Conservation (phyloP, 2,329 filamentous ascomycete genomes). For the Akanthomyces uredinophilus region DNA sequence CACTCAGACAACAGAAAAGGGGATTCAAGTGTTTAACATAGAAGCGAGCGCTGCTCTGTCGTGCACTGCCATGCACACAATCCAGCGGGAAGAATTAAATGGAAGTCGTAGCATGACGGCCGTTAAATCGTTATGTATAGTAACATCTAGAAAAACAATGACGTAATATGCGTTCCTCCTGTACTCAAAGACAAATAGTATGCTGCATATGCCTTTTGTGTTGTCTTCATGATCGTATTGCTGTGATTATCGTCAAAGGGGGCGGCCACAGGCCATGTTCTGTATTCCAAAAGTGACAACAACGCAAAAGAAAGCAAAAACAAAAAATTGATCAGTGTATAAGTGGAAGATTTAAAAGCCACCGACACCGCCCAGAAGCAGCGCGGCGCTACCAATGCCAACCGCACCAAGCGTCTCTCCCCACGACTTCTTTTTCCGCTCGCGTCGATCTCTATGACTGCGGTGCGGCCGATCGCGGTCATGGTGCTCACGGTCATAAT, state of each 20-base stretch:
- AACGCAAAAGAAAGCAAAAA: neutral
- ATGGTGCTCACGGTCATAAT: slow-evolving; percentile 18
- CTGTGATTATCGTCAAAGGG: neutral
- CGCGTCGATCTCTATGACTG: slow-evolving; percentile 22
- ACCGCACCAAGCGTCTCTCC: slow-evolving; percentile 53
- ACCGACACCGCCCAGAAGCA: slow-evolving; percentile 47
- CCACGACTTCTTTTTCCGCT: slow-evolving; percentile 40
- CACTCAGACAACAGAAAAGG: too few relatives aligned
- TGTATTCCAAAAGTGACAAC: neutral
- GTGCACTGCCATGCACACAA: neutral
- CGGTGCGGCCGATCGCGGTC: slow-evolving; percentile 35
- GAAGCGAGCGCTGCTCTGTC: neutral
- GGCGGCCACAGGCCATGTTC: neutral
- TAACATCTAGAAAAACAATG: neutral
- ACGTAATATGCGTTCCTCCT: neutral
- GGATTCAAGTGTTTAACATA: too few relatives aligned
- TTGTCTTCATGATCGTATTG: neutral
- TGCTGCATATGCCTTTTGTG: neutral
- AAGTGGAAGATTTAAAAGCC: slow-evolving; percentile 20
- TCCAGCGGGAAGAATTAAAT: too few relatives aligned
- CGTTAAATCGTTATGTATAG: neutral
- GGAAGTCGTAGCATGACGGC: neutral
- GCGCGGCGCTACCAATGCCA: slow-evolving; percentile 56
- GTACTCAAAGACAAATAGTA: neutral
- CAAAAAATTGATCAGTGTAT: neutral